Evolutionary conservation across 2,329 filamentous ascomycete species (phyloP), one percentile per base, ranked within the genome.

Genomic region (Xylariaceae sp.): DNA sequence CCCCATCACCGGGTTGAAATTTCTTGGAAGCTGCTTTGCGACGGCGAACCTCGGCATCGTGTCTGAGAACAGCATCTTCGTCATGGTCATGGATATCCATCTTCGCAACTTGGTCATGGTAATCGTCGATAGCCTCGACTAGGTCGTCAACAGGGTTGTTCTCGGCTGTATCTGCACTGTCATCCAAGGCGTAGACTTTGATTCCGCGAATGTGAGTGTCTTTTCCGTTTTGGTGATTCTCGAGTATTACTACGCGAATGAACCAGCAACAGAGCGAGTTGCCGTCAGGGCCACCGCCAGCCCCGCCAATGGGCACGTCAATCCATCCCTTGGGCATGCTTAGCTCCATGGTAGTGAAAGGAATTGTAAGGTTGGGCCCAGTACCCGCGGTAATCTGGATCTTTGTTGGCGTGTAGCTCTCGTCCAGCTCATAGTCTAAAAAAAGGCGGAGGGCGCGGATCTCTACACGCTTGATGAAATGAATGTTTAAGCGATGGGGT

Each of bases 211-310:
- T 77, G 71, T 98, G 93, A n/a, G 93, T 98, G 62, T 98, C 93
- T 64, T 98, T 98, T 50, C 93, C 93, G 63, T 98, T 98, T 67
- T 98, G 93, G 63, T 98, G 93, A 60, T 98, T 98, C 68, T 97
- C 93, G 38, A 91, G 78, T 37, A 98, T 84, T 52, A 87, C 83
- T 57, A 97, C 83, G 64, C 97, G 90, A 19, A 98, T 75, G 22
- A 97, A 80, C 68, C 91, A 95, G 13, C 87, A 89, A 45, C 90
- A 81, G 15, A 97, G 77, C 1, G 90, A 86, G 54, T 83, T 85
- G 31, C 77, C 85, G 56, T 81, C 81, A 36, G 72, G 73, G 35
- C 78, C 80, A 31, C 74, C 72, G n/a, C 76, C 77, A 0, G 69
- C 69, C 11, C 71, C 70, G 1, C 62, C 61, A 15, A 79, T 65